phyloP scores from a whole-genome alignment of 164 flowering plant genomes.

The Nymphaea thermarum region DNA sequence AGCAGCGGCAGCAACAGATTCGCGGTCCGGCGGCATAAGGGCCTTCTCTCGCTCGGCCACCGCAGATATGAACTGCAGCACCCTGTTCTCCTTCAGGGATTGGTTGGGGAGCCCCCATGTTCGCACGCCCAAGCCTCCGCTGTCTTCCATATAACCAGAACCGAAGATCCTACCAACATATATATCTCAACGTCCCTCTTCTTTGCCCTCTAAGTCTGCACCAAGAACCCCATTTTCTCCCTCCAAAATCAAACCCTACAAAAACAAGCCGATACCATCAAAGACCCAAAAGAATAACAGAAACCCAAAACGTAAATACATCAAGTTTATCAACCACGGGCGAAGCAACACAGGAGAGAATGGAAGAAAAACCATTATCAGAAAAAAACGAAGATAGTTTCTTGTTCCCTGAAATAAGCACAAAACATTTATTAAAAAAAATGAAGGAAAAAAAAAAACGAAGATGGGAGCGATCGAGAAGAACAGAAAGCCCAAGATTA shows the following conservation, averaged over 20 bases:
- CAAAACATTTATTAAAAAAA: background rate
- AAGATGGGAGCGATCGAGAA: background rate
- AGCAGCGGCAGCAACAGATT: background rate
- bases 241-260: background rate
- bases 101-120: constrained; percentile 86
- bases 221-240: background rate
- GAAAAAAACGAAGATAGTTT: too few species aligned
- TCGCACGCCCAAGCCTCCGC: constrained; percentile 46
- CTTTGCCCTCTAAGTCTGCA: background rate
- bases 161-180: background rate
- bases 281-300: background rate
- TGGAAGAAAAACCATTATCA: background rate
- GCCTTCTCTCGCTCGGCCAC: constrained; percentile 35
- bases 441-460: background rate
- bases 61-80: constrained; percentile 58
- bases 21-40: background rate
- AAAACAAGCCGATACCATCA: background rate
- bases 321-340: background rate
- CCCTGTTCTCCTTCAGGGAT: constrained; percentile 41
- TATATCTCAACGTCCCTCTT: background rate
- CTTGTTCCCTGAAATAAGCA: background rate
- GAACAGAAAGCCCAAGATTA: background rate
- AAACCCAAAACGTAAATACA: background rate
- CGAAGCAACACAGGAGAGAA: too few species aligned
- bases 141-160: constrained; percentile 43